Evolutionary conservation across 169 alveolate genomes (phyloP).

Genomic region (Eimeria maxima): DNA sequence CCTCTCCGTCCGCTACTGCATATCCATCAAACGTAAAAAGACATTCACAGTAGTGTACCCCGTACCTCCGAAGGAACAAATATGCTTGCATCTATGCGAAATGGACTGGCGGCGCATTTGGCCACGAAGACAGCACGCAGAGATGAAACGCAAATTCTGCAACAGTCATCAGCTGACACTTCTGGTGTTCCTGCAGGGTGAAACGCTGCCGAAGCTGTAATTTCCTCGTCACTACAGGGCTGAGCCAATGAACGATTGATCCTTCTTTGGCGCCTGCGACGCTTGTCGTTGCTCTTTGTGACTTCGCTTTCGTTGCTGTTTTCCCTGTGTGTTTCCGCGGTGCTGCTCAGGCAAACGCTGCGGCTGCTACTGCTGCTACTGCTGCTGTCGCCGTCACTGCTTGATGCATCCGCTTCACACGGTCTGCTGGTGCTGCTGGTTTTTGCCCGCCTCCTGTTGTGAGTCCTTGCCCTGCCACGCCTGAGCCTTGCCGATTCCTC

Average conservation of each 20-base stretch:
- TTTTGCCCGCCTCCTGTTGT: conserved; percentile 31
- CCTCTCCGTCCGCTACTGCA: background rate
- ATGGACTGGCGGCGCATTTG: background rate
- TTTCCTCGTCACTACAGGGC: background rate
- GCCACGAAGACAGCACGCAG: conserved; percentile 35
- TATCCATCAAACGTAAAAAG: background rate
- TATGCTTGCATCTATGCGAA: background rate
- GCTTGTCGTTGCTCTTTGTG: background rate
- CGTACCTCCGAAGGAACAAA: conserved; percentile 30
- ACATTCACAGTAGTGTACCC: background rate
- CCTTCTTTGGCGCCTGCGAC: conserved; percentile 7
- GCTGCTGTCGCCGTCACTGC: conserved; percentile 40
- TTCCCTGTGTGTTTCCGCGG: conserved; percentile 62
- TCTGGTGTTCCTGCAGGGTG: background rate
- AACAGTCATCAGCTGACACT: conserved; percentile 43
- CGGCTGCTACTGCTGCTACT: conserved; percentile 49
- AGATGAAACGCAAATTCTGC: conserved; percentile 36
- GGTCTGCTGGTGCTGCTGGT: conserved; percentile 20
- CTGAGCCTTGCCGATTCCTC: conserved; percentile 1
- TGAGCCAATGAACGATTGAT: conserved; percentile 14
- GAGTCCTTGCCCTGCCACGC: background rate
- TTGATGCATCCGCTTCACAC: background rate
- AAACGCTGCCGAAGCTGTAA: background rate
- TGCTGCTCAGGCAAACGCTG: conserved; percentile 42
- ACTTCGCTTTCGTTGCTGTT: conserved; percentile 38